These are phyloP conservation scores for Aspergillus melleus DNA, from an alignment of 2,329 filamentous ascomycete genomes.

Conservation along the genomic window DNA sequence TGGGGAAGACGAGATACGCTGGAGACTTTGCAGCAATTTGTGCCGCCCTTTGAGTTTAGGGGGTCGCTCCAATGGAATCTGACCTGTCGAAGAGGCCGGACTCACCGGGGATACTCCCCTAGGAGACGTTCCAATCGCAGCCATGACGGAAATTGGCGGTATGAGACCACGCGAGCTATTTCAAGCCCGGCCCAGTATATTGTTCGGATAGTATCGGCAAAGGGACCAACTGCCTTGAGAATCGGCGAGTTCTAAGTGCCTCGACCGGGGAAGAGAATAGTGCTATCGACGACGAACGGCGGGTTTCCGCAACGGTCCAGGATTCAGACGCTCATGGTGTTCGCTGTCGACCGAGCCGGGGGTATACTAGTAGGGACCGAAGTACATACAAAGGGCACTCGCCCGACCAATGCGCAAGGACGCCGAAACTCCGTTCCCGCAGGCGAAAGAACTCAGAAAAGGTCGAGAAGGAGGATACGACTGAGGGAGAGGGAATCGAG, in stretches of 20 bases:
- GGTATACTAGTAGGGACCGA: background rate
- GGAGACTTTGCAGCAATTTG: conserved; percentile 70
- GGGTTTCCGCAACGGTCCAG: background rate
- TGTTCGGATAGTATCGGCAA: background rate
- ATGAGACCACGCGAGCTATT: background rate
- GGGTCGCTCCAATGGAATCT: conserved; percentile 42
- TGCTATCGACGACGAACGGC: conserved; percentile 6
- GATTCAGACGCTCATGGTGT: conserved; percentile 1
- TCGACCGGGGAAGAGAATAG: conserved; percentile 8
- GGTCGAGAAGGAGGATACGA: background rate
- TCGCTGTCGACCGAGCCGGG: background rate
- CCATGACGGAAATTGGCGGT: conserved; percentile 26
- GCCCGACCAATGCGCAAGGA: background rate
- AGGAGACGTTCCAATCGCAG: conserved; percentile 33
- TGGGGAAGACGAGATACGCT: conserved; percentile 79
- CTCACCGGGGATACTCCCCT: conserved; percentile 35
- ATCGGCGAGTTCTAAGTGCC: background rate
- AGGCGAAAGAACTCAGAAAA: conserved; percentile 1
- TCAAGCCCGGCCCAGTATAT: background rate
- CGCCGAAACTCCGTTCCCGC: conserved; percentile 6
- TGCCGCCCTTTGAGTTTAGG: conserved; percentile 68
- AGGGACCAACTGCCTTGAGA: background rate
- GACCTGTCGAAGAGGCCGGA: conserved; percentile 33
- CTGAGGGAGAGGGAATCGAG: background rate
- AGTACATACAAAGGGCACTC: background rate